These are phyloP conservation scores for Agaricus blazei DNA, from an alignment of 768 basidiomycete species.

Conservation along the genomic window DNA sequence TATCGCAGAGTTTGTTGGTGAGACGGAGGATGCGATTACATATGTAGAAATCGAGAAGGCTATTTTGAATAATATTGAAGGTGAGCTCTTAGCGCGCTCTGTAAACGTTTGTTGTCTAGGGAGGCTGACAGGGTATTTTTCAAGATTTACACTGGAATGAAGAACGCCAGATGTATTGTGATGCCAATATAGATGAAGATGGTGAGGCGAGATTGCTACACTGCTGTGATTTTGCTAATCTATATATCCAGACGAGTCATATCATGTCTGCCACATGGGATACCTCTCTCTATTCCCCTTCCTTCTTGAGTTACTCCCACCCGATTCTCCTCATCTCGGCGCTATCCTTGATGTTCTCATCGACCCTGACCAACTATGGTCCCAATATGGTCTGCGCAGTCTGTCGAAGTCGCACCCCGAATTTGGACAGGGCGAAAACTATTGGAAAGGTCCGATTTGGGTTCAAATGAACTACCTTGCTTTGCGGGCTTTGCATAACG, in stretches of 20 bases:
- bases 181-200: conserved; percentile 77
- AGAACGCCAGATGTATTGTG: conserved; percentile 89
- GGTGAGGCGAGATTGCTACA: conserved; percentile 39
- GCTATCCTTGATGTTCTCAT: conserved; percentile 75
- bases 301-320: conserved; percentile 72
- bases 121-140: neutral
- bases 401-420: conserved; percentile 84
- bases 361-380: conserved; percentile 88
- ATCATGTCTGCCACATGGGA: conserved; percentile 86
- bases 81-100: conserved; percentile 31
- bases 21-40: conserved; percentile 76
- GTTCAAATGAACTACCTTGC: conserved; percentile 96
- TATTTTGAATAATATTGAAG: conserved; percentile 81
- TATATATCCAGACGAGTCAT: conserved; percentile 70
- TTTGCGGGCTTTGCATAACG: conserved; percentile 73
- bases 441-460: conserved; percentile 98
- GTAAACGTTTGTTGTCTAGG: neutral
- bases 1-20: conserved; percentile 82
- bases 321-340: conserved; percentile 75
- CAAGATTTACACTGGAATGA: conserved; percentile 93
- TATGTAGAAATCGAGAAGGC: conserved; percentile 76
- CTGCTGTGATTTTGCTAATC: neutral
- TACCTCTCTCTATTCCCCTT: conserved; percentile 95
- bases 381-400: conserved; percentile 83
- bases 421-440: conserved; percentile 91